These are phyloP conservation scores for Zoysia matrella DNA, from an alignment of 202 grass and related monocot species.

Conservation along the genomic window DNA sequence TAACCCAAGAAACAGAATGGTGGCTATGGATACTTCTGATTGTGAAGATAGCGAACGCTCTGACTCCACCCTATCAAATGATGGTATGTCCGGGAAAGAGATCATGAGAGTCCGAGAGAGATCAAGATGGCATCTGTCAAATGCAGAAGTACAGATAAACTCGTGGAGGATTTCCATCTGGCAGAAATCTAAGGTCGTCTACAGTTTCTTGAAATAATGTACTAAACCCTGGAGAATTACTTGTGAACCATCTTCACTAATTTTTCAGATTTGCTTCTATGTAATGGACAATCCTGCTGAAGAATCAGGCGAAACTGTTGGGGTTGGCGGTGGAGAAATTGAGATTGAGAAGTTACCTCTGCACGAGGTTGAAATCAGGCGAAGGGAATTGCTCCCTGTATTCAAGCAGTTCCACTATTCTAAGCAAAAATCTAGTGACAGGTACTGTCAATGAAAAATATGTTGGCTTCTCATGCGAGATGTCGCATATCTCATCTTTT, in stretches of 20 bases:
- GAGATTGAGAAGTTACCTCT: constrained; percentile 83
- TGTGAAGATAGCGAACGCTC: constrained; percentile 67
- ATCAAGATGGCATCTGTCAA: constrained; percentile 88
- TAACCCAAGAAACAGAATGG: constrained; percentile 56
- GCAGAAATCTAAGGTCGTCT: constrained; percentile 96
- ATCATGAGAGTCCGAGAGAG: constrained; percentile 59
- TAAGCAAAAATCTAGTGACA: constrained; percentile 64
- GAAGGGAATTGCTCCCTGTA: constrained; percentile 89
- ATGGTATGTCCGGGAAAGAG: constrained; percentile 61
- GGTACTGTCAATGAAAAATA: constrained; percentile 55
- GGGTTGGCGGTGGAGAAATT: constrained; percentile 69
- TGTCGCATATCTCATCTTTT: constrained; percentile 15
- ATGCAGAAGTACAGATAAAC: constrained; percentile 93
- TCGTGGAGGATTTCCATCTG: constrained; percentile 86
- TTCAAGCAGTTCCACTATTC: constrained; percentile 84
- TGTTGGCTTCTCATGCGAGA: neutral
- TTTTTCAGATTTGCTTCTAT: constrained; percentile 91
- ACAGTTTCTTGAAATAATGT: constrained; percentile 26
- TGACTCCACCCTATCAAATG: constrained; percentile 50
- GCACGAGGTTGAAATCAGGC: constrained; percentile 82
- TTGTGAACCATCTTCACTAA: constrained; percentile 37
- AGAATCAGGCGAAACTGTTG: constrained; percentile 46
- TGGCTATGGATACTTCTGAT: constrained; percentile 65
- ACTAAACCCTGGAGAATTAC: constrained; percentile 29
- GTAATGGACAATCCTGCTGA: constrained; percentile 63